Conservation (phyloP, 306 rosid species). For the Sophora flavescens region DNA sequence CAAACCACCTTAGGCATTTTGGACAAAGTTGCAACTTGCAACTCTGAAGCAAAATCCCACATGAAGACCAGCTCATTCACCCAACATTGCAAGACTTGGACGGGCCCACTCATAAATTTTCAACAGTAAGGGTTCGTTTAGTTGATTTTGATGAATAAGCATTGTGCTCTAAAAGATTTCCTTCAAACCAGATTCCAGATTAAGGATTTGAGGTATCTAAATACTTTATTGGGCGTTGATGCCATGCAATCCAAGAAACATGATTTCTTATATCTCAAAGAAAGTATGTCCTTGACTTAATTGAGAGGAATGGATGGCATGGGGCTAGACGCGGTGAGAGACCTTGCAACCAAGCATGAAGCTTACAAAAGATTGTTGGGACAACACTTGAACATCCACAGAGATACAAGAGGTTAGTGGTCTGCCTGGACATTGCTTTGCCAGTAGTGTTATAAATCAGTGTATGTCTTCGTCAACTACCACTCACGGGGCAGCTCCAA, state of each 20-base stretch:
- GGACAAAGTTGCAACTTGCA: too few relatives aligned
- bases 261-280: constrained; percentile 14
- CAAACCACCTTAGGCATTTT: too few relatives aligned
- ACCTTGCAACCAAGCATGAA: not conserved
- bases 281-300: constrained; percentile 2
- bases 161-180: constrained; percentile 3
- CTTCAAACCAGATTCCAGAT: constrained; percentile 4
- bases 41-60: too few relatives aligned
- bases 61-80: too few relatives aligned
- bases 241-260: constrained; percentile 9
- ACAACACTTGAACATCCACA: not conserved
- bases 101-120: too few relatives aligned
- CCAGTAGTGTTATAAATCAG: constrained; percentile 2
- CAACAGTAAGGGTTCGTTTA: not conserved
- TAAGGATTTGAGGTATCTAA: not conserved
- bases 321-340: not conserved
- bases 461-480: constrained; percentile 3
- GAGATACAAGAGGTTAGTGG: constrained; percentile 25
- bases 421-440: constrained; percentile 25
- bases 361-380: not conserved
- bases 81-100: too few relatives aligned
- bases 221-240: not conserved
- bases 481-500: not conserved
- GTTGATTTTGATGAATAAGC: not conserved
- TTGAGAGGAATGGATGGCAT: not conserved